These are phyloP conservation scores for Phalaenopsis hybrid DNA, from an alignment of 116 monocot genomes.

Conservation along the genomic window DNA sequence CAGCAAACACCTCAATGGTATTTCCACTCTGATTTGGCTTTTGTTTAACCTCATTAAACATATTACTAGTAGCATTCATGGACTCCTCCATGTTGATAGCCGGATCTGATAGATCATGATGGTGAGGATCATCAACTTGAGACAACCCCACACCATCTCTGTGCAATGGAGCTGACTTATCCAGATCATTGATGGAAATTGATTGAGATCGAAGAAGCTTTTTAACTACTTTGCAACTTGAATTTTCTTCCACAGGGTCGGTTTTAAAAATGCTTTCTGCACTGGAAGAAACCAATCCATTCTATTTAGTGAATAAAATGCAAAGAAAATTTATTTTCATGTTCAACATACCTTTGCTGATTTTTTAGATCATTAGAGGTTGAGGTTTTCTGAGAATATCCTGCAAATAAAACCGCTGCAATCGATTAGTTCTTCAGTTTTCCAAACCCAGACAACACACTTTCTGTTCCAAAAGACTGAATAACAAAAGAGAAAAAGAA, in stretches of 20 bases:
- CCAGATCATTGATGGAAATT: slow-evolving; percentile 1
- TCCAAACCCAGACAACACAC: neutral
- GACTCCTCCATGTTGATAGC: slow-evolving; percentile 78
- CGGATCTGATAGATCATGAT: slow-evolving; percentile 78
- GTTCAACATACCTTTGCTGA: neutral
- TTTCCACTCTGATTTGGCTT: slow-evolving; percentile 12
- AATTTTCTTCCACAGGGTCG: neutral
- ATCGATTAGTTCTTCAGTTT: too few species aligned
- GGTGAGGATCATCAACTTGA: slow-evolving; percentile 10
- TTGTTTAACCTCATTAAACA: slow-evolving; percentile 59
- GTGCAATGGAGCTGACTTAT: slow-evolving; percentile 7
- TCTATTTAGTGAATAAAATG: neutral
- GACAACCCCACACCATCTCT: slow-evolving; percentile 65
- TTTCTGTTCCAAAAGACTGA: neutral
- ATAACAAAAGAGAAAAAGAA: neutral
- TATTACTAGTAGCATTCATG: slow-evolving; percentile 57
- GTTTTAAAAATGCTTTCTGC: neutral
- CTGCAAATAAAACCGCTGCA: slow-evolving; percentile 1
- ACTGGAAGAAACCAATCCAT: neutral
- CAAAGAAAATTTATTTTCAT: neutral
- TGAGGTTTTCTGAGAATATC: neutral
- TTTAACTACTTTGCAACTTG: neutral
- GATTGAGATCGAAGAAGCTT: neutral
- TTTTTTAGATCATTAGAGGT: neutral
- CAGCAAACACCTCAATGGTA: slow-evolving; percentile 47